Evolutionary conservation across 208 protist genomes (phyloP).

Genomic region (Tritrichomonas foetus): DNA sequence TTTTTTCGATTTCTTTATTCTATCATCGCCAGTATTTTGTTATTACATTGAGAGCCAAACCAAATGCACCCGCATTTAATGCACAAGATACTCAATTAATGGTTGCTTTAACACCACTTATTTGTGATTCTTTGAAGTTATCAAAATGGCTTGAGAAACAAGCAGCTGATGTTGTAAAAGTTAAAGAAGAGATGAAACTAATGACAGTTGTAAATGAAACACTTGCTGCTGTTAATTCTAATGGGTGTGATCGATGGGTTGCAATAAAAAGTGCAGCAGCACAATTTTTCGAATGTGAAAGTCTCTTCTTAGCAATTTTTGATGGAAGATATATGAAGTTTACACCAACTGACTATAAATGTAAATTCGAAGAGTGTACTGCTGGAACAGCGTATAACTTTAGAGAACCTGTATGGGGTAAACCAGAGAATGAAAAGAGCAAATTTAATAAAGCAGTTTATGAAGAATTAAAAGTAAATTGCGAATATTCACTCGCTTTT

Average conservation of each 20-base stretch:
- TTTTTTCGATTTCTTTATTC: not conserved
- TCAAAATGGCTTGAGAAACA: not conserved
- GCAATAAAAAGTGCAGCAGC: not conserved
- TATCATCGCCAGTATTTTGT: not conserved
- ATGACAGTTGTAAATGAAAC: not conserved
- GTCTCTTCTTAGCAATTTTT: not conserved
- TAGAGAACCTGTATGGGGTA: not conserved
- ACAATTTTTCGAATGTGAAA: not conserved
- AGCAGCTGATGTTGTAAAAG: not conserved
- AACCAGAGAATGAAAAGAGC: not conserved
- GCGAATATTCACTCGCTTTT: not conserved
- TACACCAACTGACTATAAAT: not conserved
- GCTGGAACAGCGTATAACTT: not conserved
- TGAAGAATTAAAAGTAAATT: not conserved
- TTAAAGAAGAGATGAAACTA: not conserved
- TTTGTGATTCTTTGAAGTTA: not conserved
- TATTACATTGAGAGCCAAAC: not conserved
- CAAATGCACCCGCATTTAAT: not conserved
- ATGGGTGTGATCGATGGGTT: not conserved
- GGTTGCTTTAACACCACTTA: not conserved
- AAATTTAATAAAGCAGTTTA: not conserved
- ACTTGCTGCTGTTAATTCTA: not conserved
- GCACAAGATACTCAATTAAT: not conserved
- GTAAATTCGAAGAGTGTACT: conserved; percentile 29
- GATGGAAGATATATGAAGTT: not conserved